Percentiles rank a stretch among this genome's conserved stretches.
Evolutionary conservation across 2,329 filamentous ascomycete species (phyloP).

Genomic region (Cladobotryum mycophilum): DNA sequence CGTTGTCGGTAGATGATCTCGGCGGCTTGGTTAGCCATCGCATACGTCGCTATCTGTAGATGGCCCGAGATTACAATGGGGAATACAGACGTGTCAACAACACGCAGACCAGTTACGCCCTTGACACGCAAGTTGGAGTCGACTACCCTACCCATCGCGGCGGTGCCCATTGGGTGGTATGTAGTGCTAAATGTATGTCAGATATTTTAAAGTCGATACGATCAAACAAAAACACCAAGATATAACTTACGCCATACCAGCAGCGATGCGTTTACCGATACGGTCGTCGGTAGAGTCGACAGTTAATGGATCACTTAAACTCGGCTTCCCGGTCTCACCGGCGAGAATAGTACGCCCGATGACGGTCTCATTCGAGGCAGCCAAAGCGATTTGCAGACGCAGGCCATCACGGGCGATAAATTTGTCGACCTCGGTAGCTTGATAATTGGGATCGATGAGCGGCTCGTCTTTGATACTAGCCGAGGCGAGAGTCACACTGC

Average conservation of each 20-base stretch:
- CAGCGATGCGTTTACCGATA: conserved; percentile 21
- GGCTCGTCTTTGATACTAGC: conserved; percentile 16
- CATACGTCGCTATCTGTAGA: conserved; percentile 45
- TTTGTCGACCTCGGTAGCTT: conserved; percentile 23
- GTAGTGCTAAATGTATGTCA: conserved; percentile 13
- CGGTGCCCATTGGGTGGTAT: conserved; percentile 24
- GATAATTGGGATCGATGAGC: conserved; percentile 25
- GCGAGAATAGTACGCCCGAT: conserved; percentile 18
- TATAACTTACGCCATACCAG: not conserved
- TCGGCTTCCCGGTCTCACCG: conserved; percentile 15
- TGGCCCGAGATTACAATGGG: conserved; percentile 30
- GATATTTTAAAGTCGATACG: not conserved
- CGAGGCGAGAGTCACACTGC: conserved; percentile 20
- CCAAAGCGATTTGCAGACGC: conserved; percentile 17
- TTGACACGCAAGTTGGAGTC: conserved; percentile 31
- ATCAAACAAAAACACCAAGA: too few species aligned
- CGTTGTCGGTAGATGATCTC: conserved; percentile 38
- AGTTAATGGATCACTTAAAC: conserved; percentile 16
- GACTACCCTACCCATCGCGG: conserved; percentile 40
- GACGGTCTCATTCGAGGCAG: conserved; percentile 12
- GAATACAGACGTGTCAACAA: conserved; percentile 34
- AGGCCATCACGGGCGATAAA: conserved; percentile 21
- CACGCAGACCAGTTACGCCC: conserved; percentile 30
- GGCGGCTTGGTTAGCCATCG: conserved; percentile 53
- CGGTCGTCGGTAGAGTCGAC: conserved; percentile 20